Evolutionary conservation across 2,329 filamentous ascomycete species (phyloP).

Genomic region (Trichoderma oligosporum): DNA sequence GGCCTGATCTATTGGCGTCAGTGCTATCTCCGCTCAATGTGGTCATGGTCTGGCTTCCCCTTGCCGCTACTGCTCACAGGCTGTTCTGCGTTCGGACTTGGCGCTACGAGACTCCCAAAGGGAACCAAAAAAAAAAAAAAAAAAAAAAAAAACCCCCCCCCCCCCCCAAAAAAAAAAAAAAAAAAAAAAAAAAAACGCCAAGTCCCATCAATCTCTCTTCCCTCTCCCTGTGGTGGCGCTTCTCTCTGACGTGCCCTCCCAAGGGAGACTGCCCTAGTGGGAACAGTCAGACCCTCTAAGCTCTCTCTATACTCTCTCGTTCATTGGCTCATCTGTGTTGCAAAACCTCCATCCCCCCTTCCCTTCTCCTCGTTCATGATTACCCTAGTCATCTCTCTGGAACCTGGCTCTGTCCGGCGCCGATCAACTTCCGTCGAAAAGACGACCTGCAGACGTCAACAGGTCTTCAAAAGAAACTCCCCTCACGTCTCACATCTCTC

Average conservation of each 20-base stretch:
- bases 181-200: neutral
- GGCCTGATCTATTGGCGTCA: constrained; percentile 12
- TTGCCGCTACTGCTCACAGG: constrained; percentile 13
- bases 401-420: constrained; percentile 13
- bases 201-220: neutral
- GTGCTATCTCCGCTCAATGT: constrained; percentile 10
- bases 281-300: constrained; percentile 7
- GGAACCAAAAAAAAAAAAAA: neutral
- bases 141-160: neutral
- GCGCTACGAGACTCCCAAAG: neutral
- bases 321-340: constrained; percentile 11
- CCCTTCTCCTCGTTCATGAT: constrained; percentile 8
- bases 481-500: constrained; percentile 29
- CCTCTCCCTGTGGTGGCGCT: constrained; percentile 8
- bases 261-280: constrained; percentile 21
- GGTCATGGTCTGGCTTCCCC: neutral
- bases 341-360: constrained; percentile 8
- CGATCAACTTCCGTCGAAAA: constrained; percentile 22
- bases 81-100: constrained; percentile 12
- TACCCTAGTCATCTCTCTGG: constrained; percentile 16
- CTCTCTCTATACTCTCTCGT: neutral
- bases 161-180: neutral
- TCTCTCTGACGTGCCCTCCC: constrained; percentile 20
- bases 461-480: constrained; percentile 35
- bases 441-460: constrained; percentile 32